Percentiles rank a stretch among this genome's conserved stretches.
Evolutionary conservation across 2,329 filamentous ascomycete species (phyloP).

Genomic region (Colletotrichum sp.): DNA sequence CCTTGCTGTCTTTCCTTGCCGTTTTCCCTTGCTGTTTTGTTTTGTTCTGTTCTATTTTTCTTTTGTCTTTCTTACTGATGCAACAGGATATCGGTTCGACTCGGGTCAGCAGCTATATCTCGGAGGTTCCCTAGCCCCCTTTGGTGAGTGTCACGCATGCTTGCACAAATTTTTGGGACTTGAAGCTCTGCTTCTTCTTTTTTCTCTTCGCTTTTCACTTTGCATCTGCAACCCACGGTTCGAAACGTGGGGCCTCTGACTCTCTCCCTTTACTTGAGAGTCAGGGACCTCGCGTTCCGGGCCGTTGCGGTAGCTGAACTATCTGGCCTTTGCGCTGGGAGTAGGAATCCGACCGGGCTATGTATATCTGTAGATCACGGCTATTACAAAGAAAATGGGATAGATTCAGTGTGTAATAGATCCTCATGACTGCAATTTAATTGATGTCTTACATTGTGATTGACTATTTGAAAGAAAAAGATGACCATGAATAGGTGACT

Average conservation of each 20-base stretch:
- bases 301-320: not conserved
- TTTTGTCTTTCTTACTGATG: not conserved
- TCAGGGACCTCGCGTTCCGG: rapidly evolving
- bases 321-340: rapidly evolving
- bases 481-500: not conserved
- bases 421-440: no score
- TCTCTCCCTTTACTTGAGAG: not conserved
- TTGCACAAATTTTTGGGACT: not conserved
- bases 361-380: rapidly evolving
- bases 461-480: no score
- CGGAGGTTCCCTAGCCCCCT: not conserved
- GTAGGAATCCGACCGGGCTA: rapidly evolving
- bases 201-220: not conserved
- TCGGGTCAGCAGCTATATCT: not conserved
- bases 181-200: not conserved
- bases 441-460: no score
- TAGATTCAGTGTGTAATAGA: no score
- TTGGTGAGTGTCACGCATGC: not conserved
- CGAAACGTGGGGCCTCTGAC: not conserved
- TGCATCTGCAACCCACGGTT: not conserved
- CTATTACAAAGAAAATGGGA: no score
- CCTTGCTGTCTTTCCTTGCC: no score
- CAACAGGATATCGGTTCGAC: not conserved
- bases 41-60: not conserved
- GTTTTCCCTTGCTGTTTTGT: not conserved